Base-by-base conservation (phyloP, 2,329 filamentous ascomycete species). In the Pseudogymnoascus sp. region DNA sequence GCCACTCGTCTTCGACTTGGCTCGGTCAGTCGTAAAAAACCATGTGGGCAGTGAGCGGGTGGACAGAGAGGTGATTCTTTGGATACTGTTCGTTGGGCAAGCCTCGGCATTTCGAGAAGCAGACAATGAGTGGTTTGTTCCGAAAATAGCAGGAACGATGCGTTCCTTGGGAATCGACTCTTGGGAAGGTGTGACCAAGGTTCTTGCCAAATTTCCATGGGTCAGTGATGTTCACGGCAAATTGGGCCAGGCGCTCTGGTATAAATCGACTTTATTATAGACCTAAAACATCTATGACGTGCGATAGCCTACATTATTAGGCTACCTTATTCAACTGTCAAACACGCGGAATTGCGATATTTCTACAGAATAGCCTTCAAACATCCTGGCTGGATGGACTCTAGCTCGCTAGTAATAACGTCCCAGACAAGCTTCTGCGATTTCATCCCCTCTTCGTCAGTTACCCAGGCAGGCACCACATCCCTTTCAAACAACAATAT, bases 391-490 rank as follows among this genome's bases (percentile, higher is more conserved):
- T 67, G 63, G 15, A 66, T 61, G 9, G 38, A 41, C 58, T 74
- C 68, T 19, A 73, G 37, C 60, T 71, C 65, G 15, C 61, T 62
- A 3, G 65, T 63, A 23, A 73, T 39, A 7, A 59, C 48, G 3
- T 70, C 62, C 70, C 71, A 73, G 3, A 69, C 57, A 10, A 48
- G 34, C 60, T 70, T 63, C 60, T 71, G 66, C n/a, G 59, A 38
- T 23, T 61, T 59, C 34, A 58, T 23, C 13, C 60, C 60, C 13
- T 63, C 74, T 38, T 70, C 68, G 56, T 63, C 41, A 3, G 48
- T 65, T 26, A 64, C 33, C 64, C 59, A 65, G 34, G n/a, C 38
- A 5, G 62, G 59, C 5, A 65, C 30, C 21, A 33, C 5, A 21
- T 60, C 37, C 13, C 59, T 64, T 8, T 19, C 1, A 41, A 58